These are phyloP conservation scores for Penicillium sp. DNA, from an alignment of 2,329 filamentous ascomycete genomes.

Conservation along the genomic window DNA sequence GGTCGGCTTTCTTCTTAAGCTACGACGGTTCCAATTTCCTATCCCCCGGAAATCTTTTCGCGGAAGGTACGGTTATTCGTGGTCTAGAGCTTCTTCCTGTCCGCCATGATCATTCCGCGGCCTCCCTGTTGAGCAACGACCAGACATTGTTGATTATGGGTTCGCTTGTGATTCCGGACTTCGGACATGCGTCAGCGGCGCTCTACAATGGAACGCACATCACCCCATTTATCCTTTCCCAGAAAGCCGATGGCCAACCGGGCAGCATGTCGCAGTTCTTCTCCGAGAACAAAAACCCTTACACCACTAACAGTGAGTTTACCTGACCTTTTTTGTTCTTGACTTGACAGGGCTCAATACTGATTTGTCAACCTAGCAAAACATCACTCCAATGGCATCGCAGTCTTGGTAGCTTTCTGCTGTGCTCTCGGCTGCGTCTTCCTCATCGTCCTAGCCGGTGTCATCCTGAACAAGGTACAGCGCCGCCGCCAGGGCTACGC, in stretches of 20 bases:
- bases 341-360: slow-evolving; percentile 12
- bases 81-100: slow-evolving; percentile 80
- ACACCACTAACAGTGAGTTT: slow-evolving; percentile 62
- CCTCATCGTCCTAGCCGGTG: slow-evolving; percentile 48
- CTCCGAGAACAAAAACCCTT: slow-evolving; percentile 76
- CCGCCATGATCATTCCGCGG: slow-evolving; percentile 64
- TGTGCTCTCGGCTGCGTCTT: slow-evolving; percentile 50
- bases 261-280: slow-evolving; percentile 82
- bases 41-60: slow-evolving; percentile 63
- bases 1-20: slow-evolving; percentile 75
- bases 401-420: slow-evolving; percentile 49
- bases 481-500: slow-evolving; percentile 49
- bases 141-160: slow-evolving; percentile 84
- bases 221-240: slow-evolving; percentile 77
- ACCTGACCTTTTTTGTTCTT: background rate
- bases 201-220: slow-evolving; percentile 82
- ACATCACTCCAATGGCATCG: slow-evolving; percentile 47
- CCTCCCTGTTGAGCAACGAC: slow-evolving; percentile 62
- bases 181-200: slow-evolving; percentile 80
- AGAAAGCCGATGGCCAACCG: slow-evolving; percentile 60
- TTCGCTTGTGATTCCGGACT: slow-evolving; percentile 69
- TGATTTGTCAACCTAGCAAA: slow-evolving; percentile 26
- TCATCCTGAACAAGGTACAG: slow-evolving; percentile 51
- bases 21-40: slow-evolving; percentile 74
- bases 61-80: slow-evolving; percentile 65